Evolutionary conservation across 805 yeast genomes (phyloP), one percentile per base, ranked within the genome.

Genomic region (Candida tibetensis): DNA sequence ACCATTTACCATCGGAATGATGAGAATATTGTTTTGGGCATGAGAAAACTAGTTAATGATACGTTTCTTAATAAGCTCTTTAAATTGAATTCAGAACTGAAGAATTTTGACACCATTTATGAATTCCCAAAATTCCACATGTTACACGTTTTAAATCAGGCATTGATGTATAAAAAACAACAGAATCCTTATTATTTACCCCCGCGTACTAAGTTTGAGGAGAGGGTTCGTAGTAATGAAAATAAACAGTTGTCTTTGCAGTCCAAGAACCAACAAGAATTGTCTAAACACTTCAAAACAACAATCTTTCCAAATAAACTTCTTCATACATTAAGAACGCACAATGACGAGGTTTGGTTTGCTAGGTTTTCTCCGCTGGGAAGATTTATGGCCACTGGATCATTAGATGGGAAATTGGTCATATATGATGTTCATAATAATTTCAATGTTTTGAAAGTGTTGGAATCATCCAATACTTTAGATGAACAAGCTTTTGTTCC

Each of bases 311-410:
- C 88, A 1, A 68, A 68, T 15, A 63, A 62, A 2, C 57, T 75
- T 3, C 52, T 74, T 9, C 68, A 70, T 39, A 69, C 73, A 0
- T 59, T 85, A 5, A 46, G 60, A 1, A 66, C 70, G 30, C 93
- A 85, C 51, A 58, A 64, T 1, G 79, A 82, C 52, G 95, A 90
- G 57, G 91, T 87, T 9, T 90, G 97, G 97, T 83, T 71, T 53
- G 71, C 84, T 10, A 76, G 76, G 40, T 89, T 86, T 53, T 82
- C 93, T 4, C 85, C 88, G 32, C 74, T 76, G 60, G 96, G 96
- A 2, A 72, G 71, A 44, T 79, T 68, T 46, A 63, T 90, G 28
- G 95, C 87, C n/a, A 76, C 90, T 0, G 84, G 90, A 0, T 79
- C 93, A 5, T 72, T 78, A 12, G 95, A 87, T 54, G 72, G 78